A percentile compares a stretch with the other conserved stretches of the same genome.
Evolutionary conservation across 306 rosid species (phyloP).

Genomic region (Cucumis cinereus): DNA sequence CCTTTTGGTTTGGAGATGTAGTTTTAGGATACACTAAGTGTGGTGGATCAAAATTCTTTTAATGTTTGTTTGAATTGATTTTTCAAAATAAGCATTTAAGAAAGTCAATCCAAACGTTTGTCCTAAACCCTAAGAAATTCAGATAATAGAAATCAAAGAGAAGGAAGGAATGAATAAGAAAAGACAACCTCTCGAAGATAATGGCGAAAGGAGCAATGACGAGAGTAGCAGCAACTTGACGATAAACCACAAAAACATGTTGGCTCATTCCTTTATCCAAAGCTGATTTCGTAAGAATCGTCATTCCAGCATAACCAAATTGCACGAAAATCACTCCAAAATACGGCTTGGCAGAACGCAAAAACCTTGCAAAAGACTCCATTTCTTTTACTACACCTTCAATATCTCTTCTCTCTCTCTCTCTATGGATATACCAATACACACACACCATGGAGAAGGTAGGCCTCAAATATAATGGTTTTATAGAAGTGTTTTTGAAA

Average conservation of each 20-base stretch:
- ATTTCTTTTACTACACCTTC: background rate
- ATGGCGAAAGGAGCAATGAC: constrained; percentile 37
- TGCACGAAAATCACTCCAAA: constrained; percentile 29
- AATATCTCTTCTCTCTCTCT: background rate
- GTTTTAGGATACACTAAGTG: no score
- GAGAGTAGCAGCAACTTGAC: constrained; percentile 26
- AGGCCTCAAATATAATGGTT: background rate
- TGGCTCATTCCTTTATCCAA: constrained; percentile 39
- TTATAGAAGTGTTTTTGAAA: background rate
- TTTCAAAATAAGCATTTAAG: no score
- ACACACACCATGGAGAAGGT: no score
- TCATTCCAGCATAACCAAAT: constrained; percentile 37
- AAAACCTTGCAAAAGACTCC: constrained; percentile 3
- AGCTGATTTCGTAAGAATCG: constrained; percentile 25
- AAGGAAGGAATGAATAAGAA: background rate
- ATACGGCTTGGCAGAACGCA: constrained; percentile 20
- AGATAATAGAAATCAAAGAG: background rate
- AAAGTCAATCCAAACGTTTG: no score
- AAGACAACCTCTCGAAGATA: constrained; percentile 35
- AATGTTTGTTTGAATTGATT: no score
- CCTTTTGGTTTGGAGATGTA: no score
- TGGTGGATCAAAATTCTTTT: no score
- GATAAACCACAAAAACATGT: constrained; percentile 29
- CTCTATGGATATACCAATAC: background rate
- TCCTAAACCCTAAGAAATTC: background rate